Percentiles rank a stretch among this genome's conserved stretches.
These are phyloP conservation scores for Chytriomyces hyalinus DNA, from an alignment of 192 early-diverging fungal genomes.

Conservation along the genomic window DNA sequence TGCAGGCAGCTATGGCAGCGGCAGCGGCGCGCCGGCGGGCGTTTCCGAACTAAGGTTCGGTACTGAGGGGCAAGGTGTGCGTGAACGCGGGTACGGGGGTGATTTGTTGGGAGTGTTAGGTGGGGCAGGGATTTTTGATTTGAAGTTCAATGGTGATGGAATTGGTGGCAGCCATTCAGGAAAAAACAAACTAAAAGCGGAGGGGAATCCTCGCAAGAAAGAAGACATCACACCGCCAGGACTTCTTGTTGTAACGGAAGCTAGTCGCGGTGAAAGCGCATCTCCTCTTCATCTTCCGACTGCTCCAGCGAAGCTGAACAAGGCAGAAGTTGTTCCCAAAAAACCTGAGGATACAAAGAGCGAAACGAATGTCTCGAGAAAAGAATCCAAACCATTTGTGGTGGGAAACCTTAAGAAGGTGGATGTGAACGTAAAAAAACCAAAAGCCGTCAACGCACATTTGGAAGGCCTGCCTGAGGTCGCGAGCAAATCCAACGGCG, in stretches of 20 bases:
- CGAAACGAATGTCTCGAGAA: too few species aligned
- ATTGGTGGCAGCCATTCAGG: not conserved
- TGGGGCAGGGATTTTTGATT: not conserved
- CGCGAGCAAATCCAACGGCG: too few species aligned
- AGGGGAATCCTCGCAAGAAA: not conserved
- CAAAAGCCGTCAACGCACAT: too few species aligned
- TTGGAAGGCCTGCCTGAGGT: too few species aligned
- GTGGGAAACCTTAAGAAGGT: too few species aligned
- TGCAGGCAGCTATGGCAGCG: constrained; percentile 30
- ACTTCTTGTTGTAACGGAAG: not conserved
- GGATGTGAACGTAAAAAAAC: too few species aligned
- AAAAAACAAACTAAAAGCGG: not conserved
- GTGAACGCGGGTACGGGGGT: not conserved
- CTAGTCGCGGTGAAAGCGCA: not conserved
- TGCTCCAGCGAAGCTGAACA: not conserved
- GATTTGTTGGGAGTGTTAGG: not conserved
- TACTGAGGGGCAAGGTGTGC: not conserved
- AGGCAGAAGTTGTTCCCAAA: not conserved
- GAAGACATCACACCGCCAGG: not conserved
- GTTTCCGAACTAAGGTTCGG: constrained; percentile 24
- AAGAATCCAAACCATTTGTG: too few species aligned
- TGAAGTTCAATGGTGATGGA: not conserved
- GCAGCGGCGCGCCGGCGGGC: constrained; percentile 32
- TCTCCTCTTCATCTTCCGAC: not conserved
- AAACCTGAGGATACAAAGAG: too few species aligned